Evolutionary conservation across 345 rosid species (phyloP).

Genomic region (Mallotus nudiflorus): DNA sequence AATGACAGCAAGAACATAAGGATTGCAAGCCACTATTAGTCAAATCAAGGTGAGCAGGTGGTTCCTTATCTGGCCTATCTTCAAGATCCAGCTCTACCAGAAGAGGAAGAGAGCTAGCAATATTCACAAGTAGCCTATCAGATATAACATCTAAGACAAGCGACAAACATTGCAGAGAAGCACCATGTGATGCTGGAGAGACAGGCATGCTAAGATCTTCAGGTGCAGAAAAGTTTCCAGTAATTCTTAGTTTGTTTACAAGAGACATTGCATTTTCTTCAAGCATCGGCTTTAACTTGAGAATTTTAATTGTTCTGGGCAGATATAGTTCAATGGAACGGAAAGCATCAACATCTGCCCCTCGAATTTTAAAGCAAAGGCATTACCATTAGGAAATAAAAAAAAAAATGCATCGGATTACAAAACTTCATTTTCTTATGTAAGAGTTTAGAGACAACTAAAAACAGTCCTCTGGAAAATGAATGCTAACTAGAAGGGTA

Average conservation of each 20-base stretch:
- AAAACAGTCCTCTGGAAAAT: not conserved
- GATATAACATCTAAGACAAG: slow-evolving; percentile 53
- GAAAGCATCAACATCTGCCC: slow-evolving; percentile 40
- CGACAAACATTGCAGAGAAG: slow-evolving; percentile 49
- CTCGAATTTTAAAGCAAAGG: slow-evolving; percentile 51
- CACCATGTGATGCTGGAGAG: slow-evolving; percentile 30
- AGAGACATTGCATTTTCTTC: slow-evolving; percentile 41
- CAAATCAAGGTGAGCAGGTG: slow-evolving; percentile 39
- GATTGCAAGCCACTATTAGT: slow-evolving; percentile 56
- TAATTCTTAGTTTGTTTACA: slow-evolving; percentile 30
- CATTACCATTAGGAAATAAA: slow-evolving; percentile 36
- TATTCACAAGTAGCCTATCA: slow-evolving; percentile 48
- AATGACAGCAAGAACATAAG: slow-evolving; percentile 39
- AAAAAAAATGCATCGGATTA: slow-evolving; percentile 17
- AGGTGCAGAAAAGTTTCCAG: slow-evolving; percentile 21
- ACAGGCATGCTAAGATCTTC: slow-evolving; percentile 19
- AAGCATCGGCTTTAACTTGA: slow-evolving; percentile 49
- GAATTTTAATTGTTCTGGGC: slow-evolving; percentile 45
- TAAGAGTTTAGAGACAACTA: not conserved
- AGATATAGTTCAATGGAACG: slow-evolving; percentile 32
- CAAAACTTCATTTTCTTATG: not conserved
- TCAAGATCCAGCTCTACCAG: slow-evolving; percentile 63
- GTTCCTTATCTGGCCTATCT: slow-evolving; percentile 56
- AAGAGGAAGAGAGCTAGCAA: slow-evolving; percentile 42
- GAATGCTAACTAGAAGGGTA: not conserved